These are phyloP conservation scores for Paraphaeosphaeria sporulosa DNA, from an alignment of 2,329 filamentous ascomycete genomes.

Conservation along the genomic window DNA sequence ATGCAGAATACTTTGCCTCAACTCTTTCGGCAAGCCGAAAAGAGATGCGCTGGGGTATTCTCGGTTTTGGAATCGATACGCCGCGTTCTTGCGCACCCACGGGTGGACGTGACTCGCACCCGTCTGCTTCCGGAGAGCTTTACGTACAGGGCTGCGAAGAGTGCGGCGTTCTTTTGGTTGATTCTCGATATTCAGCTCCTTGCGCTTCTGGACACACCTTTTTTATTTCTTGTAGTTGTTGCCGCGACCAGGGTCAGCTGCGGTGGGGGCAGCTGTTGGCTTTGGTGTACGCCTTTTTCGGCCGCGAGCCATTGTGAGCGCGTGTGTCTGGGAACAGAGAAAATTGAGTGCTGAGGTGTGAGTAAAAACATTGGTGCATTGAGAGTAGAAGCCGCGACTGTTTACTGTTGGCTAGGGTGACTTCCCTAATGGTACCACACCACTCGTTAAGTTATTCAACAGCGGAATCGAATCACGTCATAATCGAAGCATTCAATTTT, in stretches of 20 bases:
- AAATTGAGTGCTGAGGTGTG: not conserved
- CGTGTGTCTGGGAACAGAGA: not conserved
- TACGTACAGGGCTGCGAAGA: conserved; percentile 10
- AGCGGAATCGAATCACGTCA: not conserved
- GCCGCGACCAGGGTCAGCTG: not conserved
- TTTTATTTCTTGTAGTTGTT: not conserved
- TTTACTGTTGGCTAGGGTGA: conserved; percentile 5
- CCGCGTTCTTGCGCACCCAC: conserved; percentile 16
- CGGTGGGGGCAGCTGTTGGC: too few species aligned
- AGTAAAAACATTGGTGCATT: not conserved
- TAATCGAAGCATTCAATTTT: too few species aligned
- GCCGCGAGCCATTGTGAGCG: not conserved
- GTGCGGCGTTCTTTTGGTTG: conserved; percentile 1
- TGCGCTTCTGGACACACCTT: too few species aligned
- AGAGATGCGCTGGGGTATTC: conserved; percentile 17
- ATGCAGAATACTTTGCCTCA: conserved; percentile 22
- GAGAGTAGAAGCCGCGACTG: not conserved
- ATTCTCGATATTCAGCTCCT: not conserved
- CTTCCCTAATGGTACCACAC: not conserved
- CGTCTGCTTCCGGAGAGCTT: conserved; percentile 8
- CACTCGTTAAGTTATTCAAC: not conserved
- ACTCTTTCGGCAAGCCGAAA: conserved; percentile 23
- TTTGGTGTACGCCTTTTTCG: not conserved
- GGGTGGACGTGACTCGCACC: conserved; percentile 14
- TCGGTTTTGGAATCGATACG: not conserved